Evolutionary conservation across 1,139 yeast species (phyloP), one percentile per base, ranked within the genome.

Genomic region (Candida sp.): DNA sequence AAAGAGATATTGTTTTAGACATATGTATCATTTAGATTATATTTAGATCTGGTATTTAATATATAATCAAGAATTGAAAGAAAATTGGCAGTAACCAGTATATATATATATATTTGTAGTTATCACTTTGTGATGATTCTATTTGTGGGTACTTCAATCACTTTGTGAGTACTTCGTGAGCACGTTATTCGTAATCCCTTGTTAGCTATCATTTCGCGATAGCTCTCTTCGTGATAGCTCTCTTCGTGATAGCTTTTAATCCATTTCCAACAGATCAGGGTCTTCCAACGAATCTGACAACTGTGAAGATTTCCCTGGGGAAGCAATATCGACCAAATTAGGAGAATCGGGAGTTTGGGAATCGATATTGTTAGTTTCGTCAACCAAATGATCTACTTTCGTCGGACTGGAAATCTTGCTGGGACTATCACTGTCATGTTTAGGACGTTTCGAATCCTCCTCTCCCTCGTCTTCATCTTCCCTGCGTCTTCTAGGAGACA

Each of bases 401-500:
- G 11, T 25, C 3, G 29, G 29, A 25, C 29, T 25, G 29, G 11
- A 7, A 25, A 25, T 11, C 34, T 11, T 32, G 6, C 7, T 32
- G 34, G 34, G 34, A 11, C 12, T 11, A 32, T 32, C 34, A 11
- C 19, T 32, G 3, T 32, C 34, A n/a, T 12, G 34, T 12, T 32
- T 32, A 11, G 34, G 34, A 11, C 34, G 34, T 12, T 32, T 32
- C 6, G 34, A 11, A 12, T 32, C 30, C 8, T 38, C 39, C 32
- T 30, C 40, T 32, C 51, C 52, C 12, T 45, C 47, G 21, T 35
- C 49, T 35, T 43, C 49, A 30, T 46, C 51, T 34, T 40, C 49
- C 52, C 27, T 58, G 58, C 11, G 58, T 61, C 30, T 72, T 52
- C 78, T 78, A 15, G 39, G 39, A 8, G 34, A 37, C 39, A 37